phyloP scores from a whole-genome alignment of 345 rosid species.

The Eucalyptus polyanthemos region DNA sequence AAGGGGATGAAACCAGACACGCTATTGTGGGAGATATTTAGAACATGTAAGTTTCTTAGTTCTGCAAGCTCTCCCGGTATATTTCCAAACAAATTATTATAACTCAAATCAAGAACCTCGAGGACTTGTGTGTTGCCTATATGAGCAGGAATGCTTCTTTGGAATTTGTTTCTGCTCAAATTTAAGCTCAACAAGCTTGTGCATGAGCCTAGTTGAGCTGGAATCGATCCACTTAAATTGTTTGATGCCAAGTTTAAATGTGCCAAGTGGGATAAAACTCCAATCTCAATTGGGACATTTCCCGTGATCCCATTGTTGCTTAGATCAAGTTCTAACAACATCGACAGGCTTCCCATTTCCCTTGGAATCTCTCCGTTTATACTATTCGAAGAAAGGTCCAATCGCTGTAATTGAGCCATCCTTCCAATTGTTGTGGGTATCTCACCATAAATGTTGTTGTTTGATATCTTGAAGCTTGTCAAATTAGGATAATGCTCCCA shows the following conservation, averaged over 20 bases:
- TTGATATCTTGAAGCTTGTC: not conserved
- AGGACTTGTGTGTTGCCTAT: not conserved
- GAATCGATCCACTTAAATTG: not conserved
- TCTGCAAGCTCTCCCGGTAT: not conserved
- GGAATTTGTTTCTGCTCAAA: not conserved
- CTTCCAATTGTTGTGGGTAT: not conserved
- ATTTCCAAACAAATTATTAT: not conserved
- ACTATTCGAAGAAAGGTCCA: not conserved
- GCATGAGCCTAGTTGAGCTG: not conserved
- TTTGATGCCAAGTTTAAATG: not conserved
- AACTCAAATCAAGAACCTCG: not conserved
- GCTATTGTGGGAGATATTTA: not conserved
- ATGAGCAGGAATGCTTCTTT: not conserved
- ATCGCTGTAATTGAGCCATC: not conserved
- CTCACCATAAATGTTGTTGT: not conserved
- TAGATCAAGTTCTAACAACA: not conserved
- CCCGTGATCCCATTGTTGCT: not conserved
- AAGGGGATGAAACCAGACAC: not conserved
- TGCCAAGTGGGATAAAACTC: not conserved
- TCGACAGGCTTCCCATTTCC: not conserved
- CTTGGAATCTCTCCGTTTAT: not conserved
- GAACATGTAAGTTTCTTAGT: not conserved
- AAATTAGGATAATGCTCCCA: not conserved
- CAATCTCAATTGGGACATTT: not conserved
- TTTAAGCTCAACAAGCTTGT: rapidly evolving